A percentile compares a stretch with the other conserved stretches of the same genome.
Conservation (phyloP, 73 alveolate genomes). For the Urostyla sp. region DNA sequence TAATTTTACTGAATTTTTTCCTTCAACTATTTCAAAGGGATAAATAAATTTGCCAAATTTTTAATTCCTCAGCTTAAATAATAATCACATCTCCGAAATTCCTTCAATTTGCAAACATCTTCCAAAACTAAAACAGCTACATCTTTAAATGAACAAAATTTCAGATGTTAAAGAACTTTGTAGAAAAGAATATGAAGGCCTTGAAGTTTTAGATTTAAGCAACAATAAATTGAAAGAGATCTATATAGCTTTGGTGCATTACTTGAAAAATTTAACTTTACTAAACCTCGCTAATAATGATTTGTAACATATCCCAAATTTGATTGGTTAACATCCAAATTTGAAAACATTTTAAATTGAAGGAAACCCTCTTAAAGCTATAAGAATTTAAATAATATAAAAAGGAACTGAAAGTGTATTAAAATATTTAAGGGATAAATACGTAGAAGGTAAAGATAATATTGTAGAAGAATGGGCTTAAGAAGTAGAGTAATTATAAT, state of each 20-base stretch:
- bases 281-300: conserved; percentile 62
- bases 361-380: conserved; percentile 96
- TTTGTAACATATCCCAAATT: conserved; percentile 43
- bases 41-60: conserved; percentile 20
- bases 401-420: conserved; percentile 90
- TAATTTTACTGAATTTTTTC: conserved; percentile 31
- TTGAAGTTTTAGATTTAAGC: conserved; percentile 62
- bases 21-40: conserved; percentile 14
- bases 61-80: conserved; percentile 48
- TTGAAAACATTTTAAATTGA: conserved; percentile 85
- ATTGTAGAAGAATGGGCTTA: conserved; percentile 54
- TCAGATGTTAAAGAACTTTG: conserved; percentile 57
- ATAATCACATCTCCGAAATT: conserved; percentile 29
- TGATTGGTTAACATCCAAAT: conserved; percentile 45
- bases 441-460: conserved; percentile 59
- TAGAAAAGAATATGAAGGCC: conserved; percentile 24
- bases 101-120: conserved; percentile 36
- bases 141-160: conserved; percentile 51
- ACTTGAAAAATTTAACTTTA: conserved; percentile 24
- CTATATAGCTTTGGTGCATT: conserved; percentile 52
- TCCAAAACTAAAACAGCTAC: conserved; percentile 56
- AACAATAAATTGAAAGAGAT: conserved; percentile 63
- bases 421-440: conserved; percentile 82
- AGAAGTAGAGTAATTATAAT: not conserved
- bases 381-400: conserved; percentile 88